Evolutionary conservation across 176 grass and related monocot species (phyloP), one percentile per base, ranked within the genome.

Genomic region (Hordeum marinum): DNA sequence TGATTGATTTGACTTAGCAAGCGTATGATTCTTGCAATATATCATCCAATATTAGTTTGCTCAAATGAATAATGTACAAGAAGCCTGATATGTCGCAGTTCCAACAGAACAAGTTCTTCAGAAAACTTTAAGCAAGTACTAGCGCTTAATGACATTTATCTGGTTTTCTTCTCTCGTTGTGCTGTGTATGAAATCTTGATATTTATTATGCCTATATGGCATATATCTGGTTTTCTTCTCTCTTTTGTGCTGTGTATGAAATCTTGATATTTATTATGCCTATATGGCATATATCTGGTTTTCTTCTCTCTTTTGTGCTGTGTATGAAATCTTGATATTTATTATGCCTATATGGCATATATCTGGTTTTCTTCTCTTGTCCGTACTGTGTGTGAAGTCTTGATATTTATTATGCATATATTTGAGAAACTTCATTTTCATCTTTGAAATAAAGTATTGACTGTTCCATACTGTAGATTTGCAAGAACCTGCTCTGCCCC

Each of bases 401-500:
- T 37, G 57, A 27, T 25, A 31, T 68, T 26, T 85, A 12, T 15
- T 25, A 34, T n/a, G 35, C 40, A 39, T 82, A 20, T 54, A 54
- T 54, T 54, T 54, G 17, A n/a, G 54, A 59, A 81, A 31, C 58
- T 60, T 42, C 13, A 20, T 46, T 66, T 24, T 37, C 46, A 37
- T 63, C 63, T 15, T 77, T 80, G 41, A 42, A 63, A 36, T 8
- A 5, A 59, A 66, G 13, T 66, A 18, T 43, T 87, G 40, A 23
- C 29, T 42, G 3, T 18, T 57, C 65, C 29, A 24, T 50, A 72
- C 69, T 91, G 80, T 86, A 97, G 92, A 94, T 92, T 92, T 97
- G 77, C 69, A 92, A 43, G 95, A 97, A 92, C 79, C 79, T 63
- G 86, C 90, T 83, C 35, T 91, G 63, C 94, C 90, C 67, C 68